phyloP scores from a whole-genome alignment of 2,329 filamentous ascomycete genomes.

The Cytospora leucostoma region DNA sequence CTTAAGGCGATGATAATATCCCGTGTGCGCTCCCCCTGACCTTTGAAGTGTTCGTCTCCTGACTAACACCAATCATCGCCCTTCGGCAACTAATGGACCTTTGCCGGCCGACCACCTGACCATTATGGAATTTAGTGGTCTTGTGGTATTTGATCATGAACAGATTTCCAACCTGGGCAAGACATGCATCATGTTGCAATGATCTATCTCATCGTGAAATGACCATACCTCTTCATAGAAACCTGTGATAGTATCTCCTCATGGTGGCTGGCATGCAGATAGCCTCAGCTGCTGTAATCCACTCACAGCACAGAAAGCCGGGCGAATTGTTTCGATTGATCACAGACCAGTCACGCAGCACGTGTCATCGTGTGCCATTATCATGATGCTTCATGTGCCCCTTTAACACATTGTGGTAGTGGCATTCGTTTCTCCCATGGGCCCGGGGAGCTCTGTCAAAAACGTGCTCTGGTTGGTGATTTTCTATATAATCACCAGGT shows the following conservation, averaged over 20 bases:
- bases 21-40: slow-evolving; percentile 6
- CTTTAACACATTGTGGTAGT: slow-evolving; percentile 1
- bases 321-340: slow-evolving; percentile 13
- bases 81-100: neutral
- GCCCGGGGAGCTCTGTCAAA: neutral
- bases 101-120: slow-evolving; percentile 6
- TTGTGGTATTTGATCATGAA: neutral
- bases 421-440: neutral
- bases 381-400: neutral
- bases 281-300: slow-evolving; percentile 2
- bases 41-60: neutral
- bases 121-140: neutral
- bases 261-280: neutral
- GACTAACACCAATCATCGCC: neutral
- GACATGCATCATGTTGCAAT: slow-evolving; percentile 7
- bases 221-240: neutral
- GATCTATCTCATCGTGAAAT: slow-evolving; percentile 1
- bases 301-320: neutral
- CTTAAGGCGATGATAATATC: neutral
- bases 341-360: neutral
- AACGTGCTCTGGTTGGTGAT: neutral
- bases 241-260: neutral
- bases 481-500: slow-evolving; percentile 1
- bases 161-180: neutral
- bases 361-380: neutral